Evolutionary conservation across 345 rosid species (phyloP).

Genomic region (Hibiscus mutabilis): DNA sequence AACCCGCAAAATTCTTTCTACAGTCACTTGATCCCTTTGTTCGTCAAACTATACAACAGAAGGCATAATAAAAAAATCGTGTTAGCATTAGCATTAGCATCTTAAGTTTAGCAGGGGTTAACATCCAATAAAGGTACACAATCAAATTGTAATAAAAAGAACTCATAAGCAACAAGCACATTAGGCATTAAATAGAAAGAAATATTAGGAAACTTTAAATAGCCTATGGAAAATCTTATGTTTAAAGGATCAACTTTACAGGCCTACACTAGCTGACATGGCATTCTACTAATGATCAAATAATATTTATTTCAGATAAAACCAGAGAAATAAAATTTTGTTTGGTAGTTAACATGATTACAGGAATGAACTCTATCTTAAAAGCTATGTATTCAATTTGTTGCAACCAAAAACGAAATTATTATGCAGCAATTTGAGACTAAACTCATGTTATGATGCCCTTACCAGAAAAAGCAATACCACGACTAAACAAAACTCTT

Average conservation of each 20-base stretch:
- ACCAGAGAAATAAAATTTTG: neutral
- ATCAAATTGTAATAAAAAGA: neutral
- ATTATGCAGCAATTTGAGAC: neutral
- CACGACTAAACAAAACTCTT: neutral
- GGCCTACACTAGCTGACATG: neutral
- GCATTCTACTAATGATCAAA: neutral
- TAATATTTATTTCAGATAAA: neutral
- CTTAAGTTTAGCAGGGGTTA: neutral
- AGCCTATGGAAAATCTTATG: neutral
- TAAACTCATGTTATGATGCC: neutral
- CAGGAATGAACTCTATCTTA: neutral
- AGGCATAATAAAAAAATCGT: neutral
- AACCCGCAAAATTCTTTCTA: constrained; percentile 75
- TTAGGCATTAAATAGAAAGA: neutral
- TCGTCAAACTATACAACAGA: constrained; percentile 76
- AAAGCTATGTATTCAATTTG: neutral
- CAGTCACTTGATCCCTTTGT: constrained; percentile 73
- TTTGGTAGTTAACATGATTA: neutral
- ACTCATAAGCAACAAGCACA: neutral
- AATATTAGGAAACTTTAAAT: neutral
- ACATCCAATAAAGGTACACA: neutral
- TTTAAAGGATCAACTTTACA: neutral
- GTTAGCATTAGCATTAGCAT: neutral
- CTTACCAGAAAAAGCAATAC: neutral
- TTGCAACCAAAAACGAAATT: neutral